phyloP scores from a whole-genome alignment of 495 filamentous ascomycete genomes.

The Apiosordaria backusii region DNA sequence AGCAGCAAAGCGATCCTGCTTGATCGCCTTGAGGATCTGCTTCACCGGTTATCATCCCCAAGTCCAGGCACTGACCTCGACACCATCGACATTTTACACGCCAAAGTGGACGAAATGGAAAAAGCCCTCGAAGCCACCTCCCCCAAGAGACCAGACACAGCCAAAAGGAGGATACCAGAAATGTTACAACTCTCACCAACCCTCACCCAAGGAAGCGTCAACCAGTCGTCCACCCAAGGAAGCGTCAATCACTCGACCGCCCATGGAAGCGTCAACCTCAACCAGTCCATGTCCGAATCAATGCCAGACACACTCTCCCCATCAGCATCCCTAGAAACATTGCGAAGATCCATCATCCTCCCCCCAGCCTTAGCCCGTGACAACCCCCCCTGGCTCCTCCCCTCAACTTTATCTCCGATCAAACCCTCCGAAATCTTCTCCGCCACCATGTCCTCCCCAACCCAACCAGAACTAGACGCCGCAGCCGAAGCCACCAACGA shows the following conservation, averaged over 20 bases:
- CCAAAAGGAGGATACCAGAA: not conserved
- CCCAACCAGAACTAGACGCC: constrained; percentile 15
- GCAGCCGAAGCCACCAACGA: constrained; percentile 26
- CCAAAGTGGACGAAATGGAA: constrained; percentile 48
- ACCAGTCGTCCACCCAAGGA: not conserved
- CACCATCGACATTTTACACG: constrained; percentile 35
- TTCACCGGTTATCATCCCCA: constrained; percentile 31
- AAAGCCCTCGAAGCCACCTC: constrained; percentile 23
- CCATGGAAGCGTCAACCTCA: not conserved
- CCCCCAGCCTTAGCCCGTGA: not conserved
- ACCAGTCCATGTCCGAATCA: constrained; percentile 2
- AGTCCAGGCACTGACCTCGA: constrained; percentile 21
- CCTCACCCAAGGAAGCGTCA: not conserved
- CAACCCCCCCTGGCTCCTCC: constrained; percentile 4
- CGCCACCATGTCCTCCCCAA: not conserved
- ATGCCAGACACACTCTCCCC: constrained; percentile 8
- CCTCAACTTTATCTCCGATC: constrained; percentile 11
- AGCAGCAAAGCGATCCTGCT: constrained; percentile 47
- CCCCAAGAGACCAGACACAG: not conserved
- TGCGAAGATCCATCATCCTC: not conserved
- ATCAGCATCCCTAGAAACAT: not conserved
- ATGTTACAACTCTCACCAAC: not conserved
- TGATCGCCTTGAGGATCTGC: constrained; percentile 48
- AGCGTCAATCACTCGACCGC: not conserved
- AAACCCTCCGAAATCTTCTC: constrained; percentile 13